Conservation (phyloP, 148 eudicot species). For the Nepenthes mirabilis region DNA sequence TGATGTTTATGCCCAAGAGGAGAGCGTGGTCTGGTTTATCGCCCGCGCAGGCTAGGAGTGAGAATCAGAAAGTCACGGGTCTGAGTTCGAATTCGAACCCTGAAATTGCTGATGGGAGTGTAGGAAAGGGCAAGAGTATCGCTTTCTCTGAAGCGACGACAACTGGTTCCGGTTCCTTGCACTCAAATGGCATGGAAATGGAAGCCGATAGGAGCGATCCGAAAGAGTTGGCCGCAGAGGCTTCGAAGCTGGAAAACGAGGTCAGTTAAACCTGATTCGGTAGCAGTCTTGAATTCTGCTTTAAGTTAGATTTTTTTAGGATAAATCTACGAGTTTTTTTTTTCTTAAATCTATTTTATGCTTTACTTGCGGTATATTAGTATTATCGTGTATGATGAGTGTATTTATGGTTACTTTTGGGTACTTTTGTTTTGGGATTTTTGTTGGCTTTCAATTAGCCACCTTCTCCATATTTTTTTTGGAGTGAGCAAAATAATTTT, state of each 20-base stretch:
- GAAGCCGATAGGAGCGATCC: slow-evolving; percentile 12
- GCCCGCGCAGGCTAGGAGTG: slow-evolving; percentile 33
- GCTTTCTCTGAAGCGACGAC: slow-evolving; percentile 6
- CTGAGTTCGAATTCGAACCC: slow-evolving; percentile 22
- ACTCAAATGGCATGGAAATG: slow-evolving; percentile 17
- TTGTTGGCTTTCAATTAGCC: too few relatives aligned
- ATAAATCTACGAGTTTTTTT: not conserved
- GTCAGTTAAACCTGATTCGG: slow-evolving; percentile 16
- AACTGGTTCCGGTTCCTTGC: slow-evolving; percentile 5
- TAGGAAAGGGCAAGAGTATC: slow-evolving; percentile 26
- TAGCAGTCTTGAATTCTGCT: not conserved
- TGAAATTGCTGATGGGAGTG: slow-evolving; percentile 20
- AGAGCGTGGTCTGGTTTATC: slow-evolving; percentile 60
- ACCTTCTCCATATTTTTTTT: too few relatives aligned
- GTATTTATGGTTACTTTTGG: too few relatives aligned
- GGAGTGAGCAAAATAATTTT: too few relatives aligned
- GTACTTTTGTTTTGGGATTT: too few relatives aligned
- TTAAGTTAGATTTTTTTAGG: not conserved
- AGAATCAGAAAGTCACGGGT: slow-evolving; percentile 23
- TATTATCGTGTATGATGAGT: too few relatives aligned
- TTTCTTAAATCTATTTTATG: too few relatives aligned
- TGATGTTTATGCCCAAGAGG: slow-evolving; percentile 75
- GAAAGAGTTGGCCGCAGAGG: slow-evolving; percentile 23
- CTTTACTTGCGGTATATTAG: too few relatives aligned
- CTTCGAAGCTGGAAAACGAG: slow-evolving; percentile 68